These are phyloP conservation scores for Yarrowia sp. DNA, from an alignment of 805 yeast species.

Conservation along the genomic window DNA sequence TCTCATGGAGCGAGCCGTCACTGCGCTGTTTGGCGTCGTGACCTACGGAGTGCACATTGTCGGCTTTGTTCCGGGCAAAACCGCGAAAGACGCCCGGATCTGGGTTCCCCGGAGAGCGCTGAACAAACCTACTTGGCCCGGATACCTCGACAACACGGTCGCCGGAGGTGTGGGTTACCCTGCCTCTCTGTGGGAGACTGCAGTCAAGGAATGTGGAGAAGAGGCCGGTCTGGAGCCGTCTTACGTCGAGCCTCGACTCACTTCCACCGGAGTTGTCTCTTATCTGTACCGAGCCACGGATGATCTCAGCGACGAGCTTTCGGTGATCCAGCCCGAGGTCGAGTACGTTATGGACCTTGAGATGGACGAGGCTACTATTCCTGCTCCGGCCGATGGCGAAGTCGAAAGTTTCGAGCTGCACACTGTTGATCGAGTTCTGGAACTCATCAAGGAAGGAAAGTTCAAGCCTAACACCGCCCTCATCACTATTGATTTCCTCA, in stretches of 20 bases:
- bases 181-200: conserved; percentile 68
- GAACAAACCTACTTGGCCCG: conserved; percentile 84
- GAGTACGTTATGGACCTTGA: conserved; percentile 77
- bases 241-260: conserved; percentile 48
- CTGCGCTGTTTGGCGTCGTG: conserved; percentile 78
- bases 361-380: conserved; percentile 44
- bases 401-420: conserved; percentile 68
- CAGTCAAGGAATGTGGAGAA: conserved; percentile 80
- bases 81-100: conserved; percentile 40
- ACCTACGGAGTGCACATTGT: conserved; percentile 88
- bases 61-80: conserved; percentile 60
- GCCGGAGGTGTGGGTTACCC: conserved; percentile 95
- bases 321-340: conserved; percentile 83
- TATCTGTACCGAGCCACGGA: conserved; percentile 45
- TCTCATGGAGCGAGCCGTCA: conserved; percentile 73
- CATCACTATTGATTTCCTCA: conserved; percentile 78
- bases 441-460: conserved; percentile 51
- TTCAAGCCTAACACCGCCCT: conserved; percentile 88
- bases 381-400: conserved; percentile 71
- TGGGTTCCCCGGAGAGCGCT: conserved; percentile 86
- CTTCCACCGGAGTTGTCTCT: conserved; percentile 62
- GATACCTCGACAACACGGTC: conserved; percentile 86
- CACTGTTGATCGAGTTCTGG: conserved; percentile 55
- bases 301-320: conserved; percentile 45
- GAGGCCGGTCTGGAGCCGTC: conserved; percentile 75